A percentile compares a stretch with the other conserved stretches of the same genome.
phyloP scores from a whole-genome alignment of 2,329 filamentous ascomycete species.

The Elsinoe australis region DNA sequence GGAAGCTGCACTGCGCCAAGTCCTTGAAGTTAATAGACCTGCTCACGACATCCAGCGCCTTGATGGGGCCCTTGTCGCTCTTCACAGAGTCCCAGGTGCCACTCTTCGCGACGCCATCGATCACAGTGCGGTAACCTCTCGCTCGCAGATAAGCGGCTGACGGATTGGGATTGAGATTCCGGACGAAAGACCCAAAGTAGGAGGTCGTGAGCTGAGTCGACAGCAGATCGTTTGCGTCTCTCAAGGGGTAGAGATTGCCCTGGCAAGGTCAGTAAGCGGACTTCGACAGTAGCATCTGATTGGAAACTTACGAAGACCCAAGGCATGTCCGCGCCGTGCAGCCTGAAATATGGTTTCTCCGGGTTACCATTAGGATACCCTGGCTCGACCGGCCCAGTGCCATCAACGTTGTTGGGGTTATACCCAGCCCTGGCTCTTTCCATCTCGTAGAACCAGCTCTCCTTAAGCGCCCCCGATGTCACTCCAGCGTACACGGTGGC shows the following conservation, averaged over 20 bases:
- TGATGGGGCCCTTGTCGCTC: conserved; percentile 34
- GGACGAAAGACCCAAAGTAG: conserved; percentile 47
- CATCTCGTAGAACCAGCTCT: conserved; percentile 54
- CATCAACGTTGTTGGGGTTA: conserved; percentile 47
- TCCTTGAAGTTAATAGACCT: conserved; percentile 41
- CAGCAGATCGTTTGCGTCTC: conserved; percentile 46
- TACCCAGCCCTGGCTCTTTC: conserved; percentile 49
- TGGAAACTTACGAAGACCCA: conserved; percentile 48
- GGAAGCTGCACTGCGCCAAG: conserved; percentile 43
- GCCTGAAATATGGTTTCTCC: conserved; percentile 47
- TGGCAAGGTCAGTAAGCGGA: too few species aligned
- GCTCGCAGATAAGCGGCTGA: conserved; percentile 38
- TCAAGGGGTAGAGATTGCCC: conserved; percentile 34
- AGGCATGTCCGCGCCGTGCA: conserved; percentile 48
- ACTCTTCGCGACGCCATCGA: conserved; percentile 35
- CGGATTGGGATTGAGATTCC: conserved; percentile 46
- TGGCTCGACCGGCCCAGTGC: conserved; percentile 36
- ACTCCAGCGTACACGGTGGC: conserved; percentile 49
- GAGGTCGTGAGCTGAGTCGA: conserved; percentile 39
- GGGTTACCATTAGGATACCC: conserved; percentile 41
- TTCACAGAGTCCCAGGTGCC: conserved; percentile 34
- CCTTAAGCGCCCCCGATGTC: conserved; percentile 39
- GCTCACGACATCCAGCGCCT: conserved; percentile 43
- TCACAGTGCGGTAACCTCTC: conserved; percentile 40
- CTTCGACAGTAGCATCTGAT: too few species aligned